Base-by-base conservation (phyloP, 257 asterid species). In the Scutellaria galericulata region DNA sequence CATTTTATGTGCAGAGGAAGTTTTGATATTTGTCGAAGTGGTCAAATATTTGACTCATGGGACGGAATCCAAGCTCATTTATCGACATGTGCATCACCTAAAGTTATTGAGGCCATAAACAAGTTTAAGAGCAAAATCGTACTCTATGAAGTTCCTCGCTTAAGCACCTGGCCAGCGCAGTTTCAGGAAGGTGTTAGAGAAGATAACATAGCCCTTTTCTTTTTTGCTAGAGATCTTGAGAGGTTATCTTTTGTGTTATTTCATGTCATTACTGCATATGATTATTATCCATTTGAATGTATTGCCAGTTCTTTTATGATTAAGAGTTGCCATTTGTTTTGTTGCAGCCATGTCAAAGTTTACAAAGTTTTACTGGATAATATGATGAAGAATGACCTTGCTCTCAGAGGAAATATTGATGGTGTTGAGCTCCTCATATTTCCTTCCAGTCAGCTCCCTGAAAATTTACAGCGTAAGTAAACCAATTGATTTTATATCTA, bases 51-150 rank as follows among this genome's bases (percentile, higher is more conserved):
- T 70, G 84, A 81, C 41, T 60, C 74, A 13, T 80, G 85, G 82
- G 94, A 92, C 71, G 98, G 97, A 62, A 76, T 92, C 66, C 98
- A 92, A 85, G 98, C 96, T 74, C 96, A 92, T 88, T 64, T 86
- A 54, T 92, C 98, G 42, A 78, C 89, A 67, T 75, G 82, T 60
- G 97, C 95, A 71, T 92, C 98, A 62, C 85, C 86, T 35, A 88
- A 80, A 63, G 98, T 90, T 54, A 54, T 75, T 53, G 90, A 89
- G 51, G 81, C 87, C 6, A 91, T 77, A 64, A 82, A 78, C 78
- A 90, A 83, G 73, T 88, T 92, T 77, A 80, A 83, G 52, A 83
- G 79, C 58, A 87, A 77, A 84, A 74, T 90, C 54, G 56, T 82
- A 37, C 83, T 92, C 67, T 48, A 81, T 75, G 95, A 92, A 85